These are phyloP conservation scores for Cladosporium oxysporum DNA, from an alignment of 2,329 filamentous ascomycete species.

Conservation along the genomic window DNA sequence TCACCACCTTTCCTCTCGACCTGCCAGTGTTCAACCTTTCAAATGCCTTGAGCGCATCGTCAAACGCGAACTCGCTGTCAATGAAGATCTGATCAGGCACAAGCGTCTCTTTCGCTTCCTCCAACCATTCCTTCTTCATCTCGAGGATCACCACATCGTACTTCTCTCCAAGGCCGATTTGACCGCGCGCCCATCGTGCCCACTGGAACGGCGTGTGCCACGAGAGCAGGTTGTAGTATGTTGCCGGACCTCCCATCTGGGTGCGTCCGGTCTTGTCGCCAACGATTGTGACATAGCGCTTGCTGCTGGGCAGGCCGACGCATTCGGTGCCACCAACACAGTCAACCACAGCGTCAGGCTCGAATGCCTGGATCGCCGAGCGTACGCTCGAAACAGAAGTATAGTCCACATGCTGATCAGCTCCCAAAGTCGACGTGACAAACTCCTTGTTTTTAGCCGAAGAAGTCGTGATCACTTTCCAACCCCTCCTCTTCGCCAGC, in stretches of 20 bases:
- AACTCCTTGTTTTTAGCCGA: constrained; percentile 60
- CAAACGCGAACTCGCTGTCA: constrained; percentile 59
- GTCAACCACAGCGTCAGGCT: constrained; percentile 60
- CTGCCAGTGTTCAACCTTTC: constrained; percentile 39
- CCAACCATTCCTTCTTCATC: constrained; percentile 52
- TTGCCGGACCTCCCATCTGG: constrained; percentile 38
- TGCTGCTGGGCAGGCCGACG: constrained; percentile 41
- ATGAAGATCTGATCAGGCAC: constrained; percentile 54
- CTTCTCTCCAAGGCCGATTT: constrained; percentile 34
- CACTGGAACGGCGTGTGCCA: constrained; percentile 31
- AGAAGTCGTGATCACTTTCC: constrained; percentile 51
- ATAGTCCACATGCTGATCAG: constrained; percentile 66
- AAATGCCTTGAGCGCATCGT: constrained; percentile 49
- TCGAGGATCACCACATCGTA: constrained; percentile 48
- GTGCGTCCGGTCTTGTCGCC: constrained; percentile 39
- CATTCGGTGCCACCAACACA: constrained; percentile 54
- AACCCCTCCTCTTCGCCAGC: constrained; percentile 35
- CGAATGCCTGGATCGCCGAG: constrained; percentile 50
- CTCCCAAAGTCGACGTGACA: constrained; percentile 56
- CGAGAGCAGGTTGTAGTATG: constrained; percentile 33
- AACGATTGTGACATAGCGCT: constrained; percentile 53
- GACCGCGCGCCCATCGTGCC: constrained; percentile 42
- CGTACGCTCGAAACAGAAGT: constrained; percentile 51
- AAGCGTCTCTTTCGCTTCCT: constrained; percentile 56
- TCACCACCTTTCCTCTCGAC: constrained; percentile 38